These are phyloP conservation scores for Stephania cephalantha DNA, from an alignment of 164 flowering plant species.

Conservation along the genomic window DNA sequence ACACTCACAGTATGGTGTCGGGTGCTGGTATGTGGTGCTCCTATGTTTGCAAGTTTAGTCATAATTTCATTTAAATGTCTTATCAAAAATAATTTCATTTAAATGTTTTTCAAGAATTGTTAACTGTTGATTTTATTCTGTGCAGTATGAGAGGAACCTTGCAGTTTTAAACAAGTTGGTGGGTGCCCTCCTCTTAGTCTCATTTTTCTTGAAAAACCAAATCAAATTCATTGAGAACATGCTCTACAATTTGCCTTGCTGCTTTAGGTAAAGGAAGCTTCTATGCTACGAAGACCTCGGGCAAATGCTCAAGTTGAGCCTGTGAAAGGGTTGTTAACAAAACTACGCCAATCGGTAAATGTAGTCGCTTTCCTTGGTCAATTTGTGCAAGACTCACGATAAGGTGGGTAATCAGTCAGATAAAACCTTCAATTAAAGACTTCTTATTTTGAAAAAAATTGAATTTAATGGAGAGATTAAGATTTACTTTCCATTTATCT, in stretches of 20 bases:
- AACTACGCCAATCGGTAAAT: conserved; percentile 47
- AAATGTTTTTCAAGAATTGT: neutral
- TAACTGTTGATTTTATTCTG: conserved; percentile 11
- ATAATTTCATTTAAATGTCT: neutral
- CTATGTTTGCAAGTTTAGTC: neutral
- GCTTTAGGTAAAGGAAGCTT: conserved; percentile 54
- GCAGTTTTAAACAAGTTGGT: conserved; percentile 57
- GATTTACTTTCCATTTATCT: neutral
- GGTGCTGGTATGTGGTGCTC: conserved; percentile 46
- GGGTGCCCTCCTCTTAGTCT: conserved; percentile 14
- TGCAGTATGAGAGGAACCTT: conserved; percentile 80
- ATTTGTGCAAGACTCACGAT: conserved; percentile 58
- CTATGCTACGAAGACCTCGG: conserved; percentile 29
- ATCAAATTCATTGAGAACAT: neutral
- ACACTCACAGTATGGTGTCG: conserved; percentile 68
- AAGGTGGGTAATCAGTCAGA: conserved; percentile 40
- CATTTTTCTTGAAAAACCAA: neutral
- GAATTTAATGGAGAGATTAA: neutral
- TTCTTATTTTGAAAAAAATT: neutral
- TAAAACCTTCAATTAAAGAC: neutral
- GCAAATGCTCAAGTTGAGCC: conserved; percentile 30
- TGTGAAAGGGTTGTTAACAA: conserved; percentile 33
- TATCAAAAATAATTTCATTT: neutral
- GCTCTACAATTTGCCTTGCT: conserved; percentile 8
- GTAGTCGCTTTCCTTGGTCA: conserved; percentile 66